These are phyloP conservation scores for Dictyostelium capitatum DNA, from an alignment of 78 protist genomes.

Conservation along the genomic window DNA sequence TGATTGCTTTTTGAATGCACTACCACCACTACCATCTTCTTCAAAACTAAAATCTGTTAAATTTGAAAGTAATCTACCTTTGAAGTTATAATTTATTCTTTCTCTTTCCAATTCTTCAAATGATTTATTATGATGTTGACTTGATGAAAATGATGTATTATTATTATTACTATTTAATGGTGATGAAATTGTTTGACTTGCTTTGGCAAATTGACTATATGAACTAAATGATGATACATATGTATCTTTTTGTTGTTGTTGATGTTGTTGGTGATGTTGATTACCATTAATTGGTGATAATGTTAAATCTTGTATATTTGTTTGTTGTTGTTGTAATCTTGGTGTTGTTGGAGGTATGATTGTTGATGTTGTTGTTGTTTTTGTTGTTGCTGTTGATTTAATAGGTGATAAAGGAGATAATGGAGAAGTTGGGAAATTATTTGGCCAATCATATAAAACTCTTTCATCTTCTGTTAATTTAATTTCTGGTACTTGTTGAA, in stretches of 20 bases:
- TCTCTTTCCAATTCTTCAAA: slow-evolving; percentile 42
- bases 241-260: background rate
- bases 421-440: slow-evolving; percentile 45
- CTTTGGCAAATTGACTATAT: background rate
- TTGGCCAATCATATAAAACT: slow-evolving; percentile 58
- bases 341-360: background rate
- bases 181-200: background rate
- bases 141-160: background rate
- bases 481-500: slow-evolving; percentile 43
- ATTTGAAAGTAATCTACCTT: slow-evolving; percentile 36
- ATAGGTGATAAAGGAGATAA: slow-evolving; percentile 13
- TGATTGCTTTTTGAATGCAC: too few relatives aligned
- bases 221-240: slow-evolving; percentile 15
- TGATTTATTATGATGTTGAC: background rate
- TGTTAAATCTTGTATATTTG: background rate
- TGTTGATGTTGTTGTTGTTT: background rate
- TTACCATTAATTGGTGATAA: background rate
- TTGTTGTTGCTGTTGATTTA: background rate
- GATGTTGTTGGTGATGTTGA: background rate
- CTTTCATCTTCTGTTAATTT: slow-evolving; percentile 54
- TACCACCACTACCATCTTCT: background rate
- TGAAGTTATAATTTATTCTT: slow-evolving; percentile 1
- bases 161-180: background rate
- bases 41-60: slow-evolving; percentile 31
- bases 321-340: background rate